phyloP scores from a whole-genome alignment of 2,329 filamentous ascomycete genomes.

The Pseudopithomyces maydicus region DNA sequence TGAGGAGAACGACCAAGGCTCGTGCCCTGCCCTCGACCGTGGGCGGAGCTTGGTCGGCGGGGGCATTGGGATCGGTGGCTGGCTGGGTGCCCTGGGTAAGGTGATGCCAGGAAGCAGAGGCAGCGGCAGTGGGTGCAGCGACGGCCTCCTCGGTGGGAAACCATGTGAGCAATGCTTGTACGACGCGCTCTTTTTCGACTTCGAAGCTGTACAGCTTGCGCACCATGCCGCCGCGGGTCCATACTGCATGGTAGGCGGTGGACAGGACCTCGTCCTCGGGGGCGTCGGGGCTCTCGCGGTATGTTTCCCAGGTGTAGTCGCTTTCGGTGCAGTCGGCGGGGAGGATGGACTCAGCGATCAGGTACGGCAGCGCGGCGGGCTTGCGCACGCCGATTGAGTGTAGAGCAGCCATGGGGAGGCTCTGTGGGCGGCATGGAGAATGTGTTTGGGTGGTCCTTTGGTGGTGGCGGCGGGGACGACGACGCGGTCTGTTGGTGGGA shows the following conservation, averaged over 20 bases:
- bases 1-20: slow-evolving; percentile 88
- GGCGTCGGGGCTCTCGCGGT: slow-evolving; percentile 50
- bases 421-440: slow-evolving; percentile 39
- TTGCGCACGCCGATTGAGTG: slow-evolving; percentile 90
- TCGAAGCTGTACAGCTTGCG: slow-evolving; percentile 86
- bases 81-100: slow-evolving; percentile 42
- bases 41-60: slow-evolving; percentile 20
- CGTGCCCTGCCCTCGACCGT: slow-evolving; percentile 38
- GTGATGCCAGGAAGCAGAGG: slow-evolving; percentile 25
- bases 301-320: slow-evolving; percentile 78
- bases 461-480: slow-evolving; percentile 13
- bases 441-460: slow-evolving; percentile 11
- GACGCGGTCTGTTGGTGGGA: slow-evolving; percentile 30
- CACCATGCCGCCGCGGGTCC: slow-evolving; percentile 85
- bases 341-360: slow-evolving; percentile 80
- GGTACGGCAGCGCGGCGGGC: slow-evolving; percentile 81
- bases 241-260: slow-evolving; percentile 78
- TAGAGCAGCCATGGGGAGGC: slow-evolving; percentile 77
- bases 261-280: slow-evolving; percentile 79
- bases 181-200: slow-evolving; percentile 81
- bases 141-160: slow-evolving; percentile 63
- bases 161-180: slow-evolving; percentile 83
- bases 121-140: slow-evolving; percentile 16
- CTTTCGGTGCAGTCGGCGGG: slow-evolving; percentile 67
- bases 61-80: slow-evolving; percentile 31